Base-by-base conservation (phyloP, 2,329 filamentous ascomycete species). In the Macrophomina pseudophaseolina region DNA sequence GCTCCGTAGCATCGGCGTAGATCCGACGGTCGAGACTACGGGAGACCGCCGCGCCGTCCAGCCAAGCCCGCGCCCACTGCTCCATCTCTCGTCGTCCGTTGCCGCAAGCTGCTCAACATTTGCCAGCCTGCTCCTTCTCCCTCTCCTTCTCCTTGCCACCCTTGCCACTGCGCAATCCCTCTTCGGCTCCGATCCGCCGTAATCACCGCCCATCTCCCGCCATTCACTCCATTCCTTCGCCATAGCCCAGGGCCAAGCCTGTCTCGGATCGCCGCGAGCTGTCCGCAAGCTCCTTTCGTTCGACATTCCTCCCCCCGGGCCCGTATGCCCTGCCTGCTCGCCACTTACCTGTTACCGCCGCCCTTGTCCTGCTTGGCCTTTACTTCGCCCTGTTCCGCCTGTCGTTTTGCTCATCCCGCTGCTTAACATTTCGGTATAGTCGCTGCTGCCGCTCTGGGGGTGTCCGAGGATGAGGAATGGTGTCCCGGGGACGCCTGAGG, bases 401-500 rank as follows among this genome's bases (percentile, higher is more conserved):
- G 16, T 28, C 56, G 9, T 4, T 3, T 28, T 48, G 58, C 30
- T 30, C 12, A 12, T 48, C 14, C 30, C 33, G 58, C 44, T 28
- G 9, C 42, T 28, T 38, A 44, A 30, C 11, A 23, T n/a, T 14
- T 32, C 33, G 58, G 58, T 38, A 7, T 51, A 49, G 44, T 18
- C 32, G 18, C 18, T 49, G 11, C 44, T 49, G 44, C 58, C 42
- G 30, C 18, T 49, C 44, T 62, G 58, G 58, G 12, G 58, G 30
- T 52, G 56, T 62, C 38, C 38, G 65, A 66, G 65, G 54, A 77
- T 77, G 76, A 73, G 70, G 69, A 71, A 73, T 68, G 67, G 71
- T 66, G 72, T 70, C 60, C 68, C 69, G 65, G 68, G 69, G 58
- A 67, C 70, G 40, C 74, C 72, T 68, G 69, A 69, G 62, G 72